Percentiles rank a stretch among this genome's conserved stretches.
Evolutionary conservation across 2,329 filamentous ascomycete species (phyloP).

Genomic region (Arthroderma sp.): DNA sequence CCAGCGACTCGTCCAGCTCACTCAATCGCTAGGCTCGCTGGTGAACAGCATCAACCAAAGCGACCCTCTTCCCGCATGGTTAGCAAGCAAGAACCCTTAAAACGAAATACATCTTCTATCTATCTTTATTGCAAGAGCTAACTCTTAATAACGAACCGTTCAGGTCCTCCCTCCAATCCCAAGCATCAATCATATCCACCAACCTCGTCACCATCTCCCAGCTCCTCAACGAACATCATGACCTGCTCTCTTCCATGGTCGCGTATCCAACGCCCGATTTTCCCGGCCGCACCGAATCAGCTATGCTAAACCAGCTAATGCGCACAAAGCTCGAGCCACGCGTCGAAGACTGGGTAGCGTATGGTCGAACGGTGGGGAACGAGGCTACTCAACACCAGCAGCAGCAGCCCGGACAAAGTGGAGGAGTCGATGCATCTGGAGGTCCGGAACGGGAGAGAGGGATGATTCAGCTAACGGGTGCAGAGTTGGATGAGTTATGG

Average conservation of each 20-base stretch:
- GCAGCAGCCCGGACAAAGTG: neutral
- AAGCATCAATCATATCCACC: constrained; percentile 55
- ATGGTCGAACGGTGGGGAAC: constrained; percentile 39
- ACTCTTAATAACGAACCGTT: no score
- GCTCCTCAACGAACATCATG: constrained; percentile 50
- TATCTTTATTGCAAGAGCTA: no score
- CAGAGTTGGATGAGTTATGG: constrained; percentile 49
- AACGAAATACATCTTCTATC: neutral
- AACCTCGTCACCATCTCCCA: constrained; percentile 56
- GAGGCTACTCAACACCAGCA: constrained; percentile 10
- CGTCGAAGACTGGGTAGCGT: constrained; percentile 59
- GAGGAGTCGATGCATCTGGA: neutral
- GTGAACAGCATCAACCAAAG: constrained; percentile 47
- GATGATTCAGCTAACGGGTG: constrained; percentile 22
- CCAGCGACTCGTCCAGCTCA: constrained; percentile 54
- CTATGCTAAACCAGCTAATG: constrained; percentile 54
- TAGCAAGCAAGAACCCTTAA: constrained; percentile 14
- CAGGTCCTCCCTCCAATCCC: constrained; percentile 60
- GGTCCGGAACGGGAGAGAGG: no score
- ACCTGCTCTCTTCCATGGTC: constrained; percentile 56
- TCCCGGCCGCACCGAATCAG: constrained; percentile 51
- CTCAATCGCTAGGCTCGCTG: constrained; percentile 54
- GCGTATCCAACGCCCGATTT: constrained; percentile 65
- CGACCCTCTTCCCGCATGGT: constrained; percentile 57
- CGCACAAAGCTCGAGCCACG: constrained; percentile 73